Base-by-base conservation (phyloP, 176 grass and related monocot species). In the Carex littledalei region DNA sequence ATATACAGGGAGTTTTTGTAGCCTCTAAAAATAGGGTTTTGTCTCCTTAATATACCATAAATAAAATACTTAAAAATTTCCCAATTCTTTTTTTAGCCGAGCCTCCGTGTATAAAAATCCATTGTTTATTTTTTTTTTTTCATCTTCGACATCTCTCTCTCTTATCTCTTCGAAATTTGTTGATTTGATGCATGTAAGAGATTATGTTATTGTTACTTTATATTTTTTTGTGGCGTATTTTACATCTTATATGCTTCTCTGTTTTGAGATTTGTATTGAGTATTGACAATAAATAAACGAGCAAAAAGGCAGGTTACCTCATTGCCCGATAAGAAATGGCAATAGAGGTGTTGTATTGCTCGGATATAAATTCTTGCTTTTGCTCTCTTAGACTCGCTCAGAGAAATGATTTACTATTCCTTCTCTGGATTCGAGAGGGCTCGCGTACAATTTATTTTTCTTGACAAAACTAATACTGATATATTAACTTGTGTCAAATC, bases 311-410 rank as follows among this genome's bases (percentile, higher is more conserved):
- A 83, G 80, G n/a, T 41, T 83, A 47, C 80, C 80, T 83, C 39
- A 29, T 83, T 83, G 60, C 61, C 59, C 3, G 26, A 61, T 83
- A 24, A 45, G 75, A 53, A 63, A 66, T 67, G 80, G 80, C 80
- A 67, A 67, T 83, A 26, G 60, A 83, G 80, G 80, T 65, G 80
- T 83, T 83, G 80, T 83, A 67, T 83, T 83, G 80, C 80, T 83
- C 80, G 80, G 62, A 67, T n/a, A 83, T 83, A 8, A 67, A 83
- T 67, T 67, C 18, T 13, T 21, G 12, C n/a, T 83, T 67, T 63
- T 67, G 20, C 62, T 53, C 59, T 67, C n/a, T 29, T 6, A 8
- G 16, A 81, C 20, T 82, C 22, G 58, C 76, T 7, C 18, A 61
- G 80, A 66, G 80, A 83, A 67, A 67, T 21, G 3, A 83, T 64